These are phyloP conservation scores for Spencermartinsiella europaea DNA, from an alignment of 805 yeast species.

Conservation along the genomic window DNA sequence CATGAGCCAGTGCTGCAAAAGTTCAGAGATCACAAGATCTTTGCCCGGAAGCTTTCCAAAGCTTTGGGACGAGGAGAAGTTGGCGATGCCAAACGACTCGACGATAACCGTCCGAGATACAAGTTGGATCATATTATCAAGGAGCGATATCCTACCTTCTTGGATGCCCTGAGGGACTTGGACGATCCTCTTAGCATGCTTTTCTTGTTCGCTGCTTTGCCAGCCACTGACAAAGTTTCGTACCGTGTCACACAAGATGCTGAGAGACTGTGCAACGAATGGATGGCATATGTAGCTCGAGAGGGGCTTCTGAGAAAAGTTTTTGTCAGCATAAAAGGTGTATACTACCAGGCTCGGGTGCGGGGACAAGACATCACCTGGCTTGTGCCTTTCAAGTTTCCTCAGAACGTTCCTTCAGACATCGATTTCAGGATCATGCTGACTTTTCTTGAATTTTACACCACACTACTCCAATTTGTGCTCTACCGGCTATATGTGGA, in stretches of 20 bases:
- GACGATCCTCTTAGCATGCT: conserved; percentile 96
- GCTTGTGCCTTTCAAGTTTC: conserved; percentile 96
- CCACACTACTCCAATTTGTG: conserved; percentile 84
- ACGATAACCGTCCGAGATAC: conserved; percentile 73
- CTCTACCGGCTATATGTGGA: conserved; percentile 82
- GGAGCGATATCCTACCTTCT: conserved; percentile 91
- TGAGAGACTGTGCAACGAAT: conserved; percentile 78
- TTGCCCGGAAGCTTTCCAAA: conserved; percentile 81
- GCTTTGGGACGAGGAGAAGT: conserved; percentile 92
- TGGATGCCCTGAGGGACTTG: conserved; percentile 85
- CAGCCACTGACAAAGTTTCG: conserved; percentile 80
- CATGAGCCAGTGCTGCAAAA: conserved; percentile 91
- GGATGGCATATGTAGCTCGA: conserved; percentile 90
- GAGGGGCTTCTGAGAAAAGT: conserved; percentile 80
- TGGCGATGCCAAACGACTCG: conserved; percentile 79
- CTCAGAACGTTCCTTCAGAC: conserved; percentile 90
- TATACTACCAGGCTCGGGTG: conserved; percentile 84
- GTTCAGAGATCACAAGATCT: conserved; percentile 93
- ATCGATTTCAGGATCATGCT: conserved; percentile 95
- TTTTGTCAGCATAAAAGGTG: conserved; percentile 95
- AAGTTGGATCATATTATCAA: conserved; percentile 85
- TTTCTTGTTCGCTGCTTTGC: conserved; percentile 89
- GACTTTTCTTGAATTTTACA: conserved; percentile 92
- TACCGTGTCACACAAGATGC: conserved; percentile 85
- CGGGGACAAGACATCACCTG: conserved; percentile 92